Evolutionary conservation across 2,329 filamentous ascomycete species (phyloP).

Genomic region (Tolypocladium guangdongense): DNA sequence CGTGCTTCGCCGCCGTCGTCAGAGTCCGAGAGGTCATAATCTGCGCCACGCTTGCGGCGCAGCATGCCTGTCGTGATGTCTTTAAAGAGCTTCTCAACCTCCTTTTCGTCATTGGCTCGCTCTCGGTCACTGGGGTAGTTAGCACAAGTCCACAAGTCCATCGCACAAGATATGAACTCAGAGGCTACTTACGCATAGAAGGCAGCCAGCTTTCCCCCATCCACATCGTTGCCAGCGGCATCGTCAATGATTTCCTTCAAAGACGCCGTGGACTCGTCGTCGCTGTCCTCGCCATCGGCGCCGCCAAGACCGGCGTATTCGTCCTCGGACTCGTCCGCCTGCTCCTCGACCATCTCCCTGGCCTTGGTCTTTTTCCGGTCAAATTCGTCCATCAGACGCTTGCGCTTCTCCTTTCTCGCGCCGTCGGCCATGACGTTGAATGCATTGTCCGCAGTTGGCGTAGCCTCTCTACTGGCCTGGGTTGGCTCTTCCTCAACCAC

Average conservation of each 20-base stretch:
- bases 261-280: conserved; percentile 57
- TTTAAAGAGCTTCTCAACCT: conserved; percentile 82
- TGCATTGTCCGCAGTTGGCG: conserved; percentile 25
- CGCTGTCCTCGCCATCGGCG: conserved; percentile 75
- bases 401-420: conserved; percentile 43
- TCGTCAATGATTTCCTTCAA: conserved; percentile 89
- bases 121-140: conserved; percentile 55
- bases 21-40: conserved; percentile 79
- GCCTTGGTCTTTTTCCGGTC: conserved; percentile 82
- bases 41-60: conserved; percentile 70
- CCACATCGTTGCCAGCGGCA: conserved; percentile 60
- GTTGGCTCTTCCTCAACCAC: conserved; percentile 1
- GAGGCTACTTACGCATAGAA: conserved; percentile 69
- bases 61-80: conserved; percentile 86
- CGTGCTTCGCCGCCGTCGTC: conserved; percentile 76
- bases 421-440: conserved; percentile 64
- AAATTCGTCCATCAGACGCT: conserved; percentile 44
- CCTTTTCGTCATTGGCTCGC: conserved; percentile 70
- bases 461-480: background rate
- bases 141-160: conserved; percentile 1
- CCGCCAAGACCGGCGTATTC: conserved; percentile 94
- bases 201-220: conserved; percentile 73
- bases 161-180: background rate
- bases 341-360: conserved; percentile 79
- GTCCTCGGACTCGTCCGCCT: conserved; percentile 94